A percentile compares a stretch with the other conserved stretches of the same genome.
Conservation (phyloP, 2,329 filamentous ascomycete species). For the Aureobasidium pullulans region DNA sequence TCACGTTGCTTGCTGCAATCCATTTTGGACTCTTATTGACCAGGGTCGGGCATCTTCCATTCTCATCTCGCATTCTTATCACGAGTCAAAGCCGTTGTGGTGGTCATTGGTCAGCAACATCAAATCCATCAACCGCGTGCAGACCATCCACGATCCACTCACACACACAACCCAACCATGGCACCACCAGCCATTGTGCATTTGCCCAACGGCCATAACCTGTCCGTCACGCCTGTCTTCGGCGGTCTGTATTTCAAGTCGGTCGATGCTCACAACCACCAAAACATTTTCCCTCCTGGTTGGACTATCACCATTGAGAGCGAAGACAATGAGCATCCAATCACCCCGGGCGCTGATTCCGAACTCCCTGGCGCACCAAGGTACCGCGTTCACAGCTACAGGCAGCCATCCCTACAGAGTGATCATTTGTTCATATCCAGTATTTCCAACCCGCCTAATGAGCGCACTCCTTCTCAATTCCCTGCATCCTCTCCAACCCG, state of each 20-base stretch:
- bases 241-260: slow-evolving; percentile 87
- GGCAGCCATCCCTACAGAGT: slow-evolving; percentile 63
- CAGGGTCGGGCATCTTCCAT: neutral
- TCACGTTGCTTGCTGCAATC: neutral
- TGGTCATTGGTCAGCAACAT: neutral
- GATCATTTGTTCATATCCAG: slow-evolving; percentile 89
- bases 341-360: slow-evolving; percentile 11
- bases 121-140: neutral
- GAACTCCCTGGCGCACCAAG: slow-evolving; percentile 18
- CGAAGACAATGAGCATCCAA: slow-evolving; percentile 40
- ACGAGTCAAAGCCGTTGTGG: slow-evolving; percentile 4
- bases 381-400: slow-evolving; percentile 57
- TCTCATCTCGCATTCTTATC: neutral
- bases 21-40: neutral
- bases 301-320: slow-evolving; percentile 87
- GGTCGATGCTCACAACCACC: slow-evolving; percentile 62
- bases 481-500: slow-evolving; percentile 72
- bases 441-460: slow-evolving; percentile 72
- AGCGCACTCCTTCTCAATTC: slow-evolving; percentile 75
- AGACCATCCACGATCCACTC: neutral
- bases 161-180: neutral
- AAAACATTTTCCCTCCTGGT: slow-evolving; percentile 69
- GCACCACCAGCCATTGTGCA: slow-evolving; percentile 47
- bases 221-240: slow-evolving; percentile 78
- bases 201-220: slow-evolving; percentile 79